Percentiles rank a stretch among this genome's conserved stretches.
phyloP scores from a whole-genome alignment of 768 basidiomycete species.

The Trametes cingulata region DNA sequence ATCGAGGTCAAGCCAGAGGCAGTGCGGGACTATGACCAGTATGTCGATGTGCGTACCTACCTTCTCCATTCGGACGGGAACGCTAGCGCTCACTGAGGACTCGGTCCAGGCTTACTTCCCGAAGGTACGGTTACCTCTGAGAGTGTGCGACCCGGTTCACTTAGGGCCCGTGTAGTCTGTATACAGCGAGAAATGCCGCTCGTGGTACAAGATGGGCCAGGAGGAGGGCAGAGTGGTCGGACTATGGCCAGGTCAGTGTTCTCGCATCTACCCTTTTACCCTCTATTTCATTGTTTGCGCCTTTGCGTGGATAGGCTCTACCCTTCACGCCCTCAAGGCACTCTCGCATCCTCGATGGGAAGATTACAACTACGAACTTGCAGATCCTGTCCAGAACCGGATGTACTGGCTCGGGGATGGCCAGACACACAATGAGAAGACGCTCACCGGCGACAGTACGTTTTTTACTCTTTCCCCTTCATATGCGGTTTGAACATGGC shows the following conservation, averaged over 20 bases:
- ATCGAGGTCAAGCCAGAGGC: constrained; percentile 62
- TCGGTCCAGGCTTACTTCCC: constrained; percentile 47
- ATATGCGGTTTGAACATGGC: background rate
- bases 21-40: constrained; percentile 61
- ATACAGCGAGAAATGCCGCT: constrained; percentile 55
- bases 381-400: constrained; percentile 46
- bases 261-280: background rate
- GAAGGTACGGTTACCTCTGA: constrained; percentile 33
- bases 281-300: background rate
- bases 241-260: constrained; percentile 54
- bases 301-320: constrained; percentile 45
- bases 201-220: constrained; percentile 63
- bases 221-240: constrained; percentile 57
- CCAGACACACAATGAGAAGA: constrained; percentile 50
- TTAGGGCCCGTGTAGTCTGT: too few relatives aligned
- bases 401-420: constrained; percentile 63
- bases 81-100: background rate
- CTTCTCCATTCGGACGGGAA: background rate
- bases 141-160: too few relatives aligned
- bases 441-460: constrained; percentile 34
- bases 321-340: constrained; percentile 47
- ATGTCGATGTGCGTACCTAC: constrained; percentile 47
- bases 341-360: constrained; percentile 61
- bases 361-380: constrained; percentile 53
- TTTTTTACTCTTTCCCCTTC: background rate